Evolutionary conservation across 1,284 basidiomycete genomes (phyloP).

Genomic region (Ganoderma resinaceum): DNA sequence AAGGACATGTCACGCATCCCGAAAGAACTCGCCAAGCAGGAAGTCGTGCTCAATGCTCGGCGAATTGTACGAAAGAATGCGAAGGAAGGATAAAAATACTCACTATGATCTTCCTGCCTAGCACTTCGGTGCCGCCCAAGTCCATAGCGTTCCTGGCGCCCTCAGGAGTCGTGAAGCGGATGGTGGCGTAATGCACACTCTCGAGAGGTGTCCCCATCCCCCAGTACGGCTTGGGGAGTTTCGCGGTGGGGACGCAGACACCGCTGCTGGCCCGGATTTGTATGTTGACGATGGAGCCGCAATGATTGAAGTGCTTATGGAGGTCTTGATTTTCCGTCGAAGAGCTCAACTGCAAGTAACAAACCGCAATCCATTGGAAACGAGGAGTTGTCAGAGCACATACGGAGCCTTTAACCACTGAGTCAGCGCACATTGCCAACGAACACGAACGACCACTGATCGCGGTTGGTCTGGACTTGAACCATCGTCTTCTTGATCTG

Average conservation of each 20-base stretch:
- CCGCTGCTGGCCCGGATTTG: conserved; percentile 56
- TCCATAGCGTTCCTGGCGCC: conserved; percentile 50
- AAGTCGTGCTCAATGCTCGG: background rate
- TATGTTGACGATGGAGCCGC: conserved; percentile 50
- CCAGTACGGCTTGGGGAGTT: conserved; percentile 25
- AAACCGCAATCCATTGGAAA: background rate
- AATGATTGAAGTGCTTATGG: conserved; percentile 46
- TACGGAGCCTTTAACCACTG: background rate
- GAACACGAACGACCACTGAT: conserved; percentile 48
- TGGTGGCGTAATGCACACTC: conserved; percentile 58
- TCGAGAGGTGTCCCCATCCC: conserved; percentile 30
- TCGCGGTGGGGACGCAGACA: conserved; percentile 42
- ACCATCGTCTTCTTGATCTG: conserved; percentile 28
- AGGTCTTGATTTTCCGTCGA: conserved; percentile 46
- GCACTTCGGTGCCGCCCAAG: conserved; percentile 46
- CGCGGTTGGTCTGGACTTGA: conserved; percentile 15
- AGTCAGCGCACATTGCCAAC: conserved; percentile 63
- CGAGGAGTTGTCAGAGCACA: conserved; percentile 2
- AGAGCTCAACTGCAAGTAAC: conserved; percentile 38
- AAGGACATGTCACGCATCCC: background rate
- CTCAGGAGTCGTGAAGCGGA: conserved; percentile 49
- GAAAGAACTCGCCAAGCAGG: background rate
- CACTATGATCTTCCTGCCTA: conserved; percentile 51
- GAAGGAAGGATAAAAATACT: conserved; percentile 42
- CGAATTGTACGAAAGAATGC: background rate